Percentiles rank a stretch among this genome's conserved stretches.
These are phyloP conservation scores for Talaromyces adpressus DNA, from an alignment of 495 filamentous ascomycete genomes.

Conservation along the genomic window DNA sequence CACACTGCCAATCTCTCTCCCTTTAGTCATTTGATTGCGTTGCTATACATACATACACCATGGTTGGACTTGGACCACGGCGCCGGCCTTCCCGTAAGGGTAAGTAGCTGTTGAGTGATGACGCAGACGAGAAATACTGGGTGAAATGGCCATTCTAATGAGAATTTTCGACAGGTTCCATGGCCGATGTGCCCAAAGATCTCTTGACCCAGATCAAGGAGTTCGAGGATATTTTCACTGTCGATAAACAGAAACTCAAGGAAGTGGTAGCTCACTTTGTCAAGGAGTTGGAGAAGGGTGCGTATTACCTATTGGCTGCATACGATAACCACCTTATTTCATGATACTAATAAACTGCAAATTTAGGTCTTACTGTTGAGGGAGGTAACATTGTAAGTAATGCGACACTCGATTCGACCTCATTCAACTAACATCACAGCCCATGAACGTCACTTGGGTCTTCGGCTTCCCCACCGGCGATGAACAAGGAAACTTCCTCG, in stretches of 20 bases:
- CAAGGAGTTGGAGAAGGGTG: slow-evolving; percentile 81
- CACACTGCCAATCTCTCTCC: neutral
- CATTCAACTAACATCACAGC: slow-evolving; percentile 43
- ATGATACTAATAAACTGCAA: slow-evolving; percentile 1
- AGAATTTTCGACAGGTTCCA: slow-evolving; percentile 52
- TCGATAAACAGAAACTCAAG: slow-evolving; percentile 76
- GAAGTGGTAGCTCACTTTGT: slow-evolving; percentile 83
- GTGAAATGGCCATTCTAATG: slow-evolving; percentile 12
- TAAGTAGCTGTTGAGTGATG: slow-evolving; percentile 31
- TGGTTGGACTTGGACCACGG: slow-evolving; percentile 71
- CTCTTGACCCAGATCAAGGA: slow-evolving; percentile 75
- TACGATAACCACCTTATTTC: neutral
- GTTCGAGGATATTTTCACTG: slow-evolving; percentile 79
- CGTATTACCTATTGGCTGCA: slow-evolving; percentile 13
- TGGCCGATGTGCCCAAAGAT: slow-evolving; percentile 77
- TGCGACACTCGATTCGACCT: neutral
- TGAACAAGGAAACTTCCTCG: slow-evolving; percentile 86
- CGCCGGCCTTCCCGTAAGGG: slow-evolving; percentile 71
- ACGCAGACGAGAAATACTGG: slow-evolving; percentile 10
- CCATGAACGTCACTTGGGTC: slow-evolving; percentile 99
- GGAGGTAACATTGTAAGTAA: slow-evolving; percentile 84
- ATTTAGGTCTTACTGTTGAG: slow-evolving; percentile 68
- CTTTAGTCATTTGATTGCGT: neutral
- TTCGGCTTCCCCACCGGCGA: slow-evolving; percentile 86
- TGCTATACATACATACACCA: slow-evolving; percentile 32